phyloP scores from a whole-genome alignment of 768 basidiomycete species.

The Suillus ampliporus region DNA sequence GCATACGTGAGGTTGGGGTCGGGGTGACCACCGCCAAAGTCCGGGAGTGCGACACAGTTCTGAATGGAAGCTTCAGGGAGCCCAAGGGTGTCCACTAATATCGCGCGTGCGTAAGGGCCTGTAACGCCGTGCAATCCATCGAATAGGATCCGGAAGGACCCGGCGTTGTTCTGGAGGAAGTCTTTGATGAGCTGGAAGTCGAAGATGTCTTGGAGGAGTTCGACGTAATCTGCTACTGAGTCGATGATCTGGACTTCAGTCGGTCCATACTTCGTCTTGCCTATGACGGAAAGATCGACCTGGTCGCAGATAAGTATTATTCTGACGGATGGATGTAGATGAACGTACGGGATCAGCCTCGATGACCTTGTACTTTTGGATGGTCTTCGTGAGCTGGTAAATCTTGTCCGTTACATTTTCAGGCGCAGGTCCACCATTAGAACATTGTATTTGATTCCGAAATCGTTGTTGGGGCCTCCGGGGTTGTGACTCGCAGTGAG shows the following conservation, averaged over 20 bases:
- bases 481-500: slow-evolving; percentile 98
- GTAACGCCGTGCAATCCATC: slow-evolving; percentile 97
- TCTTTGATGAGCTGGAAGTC: slow-evolving; percentile 91
- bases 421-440: slow-evolving; percentile 97
- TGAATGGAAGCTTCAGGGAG: slow-evolving; percentile 83
- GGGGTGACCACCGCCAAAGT: slow-evolving; percentile 98
- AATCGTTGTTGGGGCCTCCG: slow-evolving; percentile 97
- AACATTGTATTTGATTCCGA: slow-evolving; percentile 99
- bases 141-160: slow-evolving; percentile 86
- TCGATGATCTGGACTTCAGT: slow-evolving; percentile 90
- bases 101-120: slow-evolving; percentile 91
- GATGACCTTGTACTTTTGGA: slow-evolving; percentile 84
- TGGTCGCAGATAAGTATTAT: slow-evolving; percentile 32
- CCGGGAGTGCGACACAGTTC: slow-evolving; percentile 89
- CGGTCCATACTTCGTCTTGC: slow-evolving; percentile 81
- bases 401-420: slow-evolving; percentile 97
- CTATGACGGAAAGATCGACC: slow-evolving; percentile 87
- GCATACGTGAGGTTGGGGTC: slow-evolving; percentile 99
- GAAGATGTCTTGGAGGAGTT: slow-evolving; percentile 86
- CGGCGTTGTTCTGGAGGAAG: slow-evolving; percentile 75
- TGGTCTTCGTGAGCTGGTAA: slow-evolving; percentile 87
- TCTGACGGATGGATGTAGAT: slow-evolving; percentile 2
- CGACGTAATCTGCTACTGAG: slow-evolving; percentile 88
- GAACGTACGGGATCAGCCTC: slow-evolving; percentile 72
- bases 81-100: slow-evolving; percentile 83